These are phyloP conservation scores for Caryopteris hybrid DNA, from an alignment of 305 asterid genomes.

Conservation along the genomic window DNA sequence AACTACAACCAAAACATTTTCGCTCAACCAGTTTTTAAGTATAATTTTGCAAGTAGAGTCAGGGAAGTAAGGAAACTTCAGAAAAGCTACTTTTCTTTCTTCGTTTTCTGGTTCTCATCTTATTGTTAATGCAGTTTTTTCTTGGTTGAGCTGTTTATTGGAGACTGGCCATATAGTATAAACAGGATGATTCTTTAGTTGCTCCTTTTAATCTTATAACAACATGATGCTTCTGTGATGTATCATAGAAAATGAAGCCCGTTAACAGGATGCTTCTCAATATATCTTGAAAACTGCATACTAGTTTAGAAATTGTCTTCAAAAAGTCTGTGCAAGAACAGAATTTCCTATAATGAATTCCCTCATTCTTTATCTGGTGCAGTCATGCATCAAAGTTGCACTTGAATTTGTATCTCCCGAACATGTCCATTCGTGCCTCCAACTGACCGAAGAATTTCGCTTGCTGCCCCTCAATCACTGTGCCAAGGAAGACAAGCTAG, in stretches of 20 bases:
- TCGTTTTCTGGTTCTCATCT: too few species aligned
- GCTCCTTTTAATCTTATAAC: neutral
- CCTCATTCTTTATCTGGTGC: conserved; percentile 15
- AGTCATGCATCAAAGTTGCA: conserved; percentile 66
- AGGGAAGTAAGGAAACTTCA: too few species aligned
- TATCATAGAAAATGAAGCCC: neutral
- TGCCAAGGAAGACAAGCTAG: conserved; percentile 64
- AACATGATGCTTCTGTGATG: neutral
- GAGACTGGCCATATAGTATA: too few species aligned
- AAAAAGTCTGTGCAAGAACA: neutral
- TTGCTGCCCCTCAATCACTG: conserved; percentile 47
- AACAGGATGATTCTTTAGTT: too few species aligned
- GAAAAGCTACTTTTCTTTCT: too few species aligned
- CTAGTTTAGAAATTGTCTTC: neutral
- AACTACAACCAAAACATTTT: too few species aligned
- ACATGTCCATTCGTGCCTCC: conserved; percentile 43
- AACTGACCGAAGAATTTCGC: conserved; percentile 53
- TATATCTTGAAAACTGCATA: neutral
- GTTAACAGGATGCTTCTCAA: neutral
- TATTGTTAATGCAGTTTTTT: too few species aligned
- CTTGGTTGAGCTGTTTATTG: too few species aligned
- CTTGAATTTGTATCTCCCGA: conserved; percentile 60
- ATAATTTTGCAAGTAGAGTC: too few species aligned
- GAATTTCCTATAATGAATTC: neutral
- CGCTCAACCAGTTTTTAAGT: too few species aligned